Base-by-base conservation (phyloP, 257 asterid genomes). In the Mentha longifolia region DNA sequence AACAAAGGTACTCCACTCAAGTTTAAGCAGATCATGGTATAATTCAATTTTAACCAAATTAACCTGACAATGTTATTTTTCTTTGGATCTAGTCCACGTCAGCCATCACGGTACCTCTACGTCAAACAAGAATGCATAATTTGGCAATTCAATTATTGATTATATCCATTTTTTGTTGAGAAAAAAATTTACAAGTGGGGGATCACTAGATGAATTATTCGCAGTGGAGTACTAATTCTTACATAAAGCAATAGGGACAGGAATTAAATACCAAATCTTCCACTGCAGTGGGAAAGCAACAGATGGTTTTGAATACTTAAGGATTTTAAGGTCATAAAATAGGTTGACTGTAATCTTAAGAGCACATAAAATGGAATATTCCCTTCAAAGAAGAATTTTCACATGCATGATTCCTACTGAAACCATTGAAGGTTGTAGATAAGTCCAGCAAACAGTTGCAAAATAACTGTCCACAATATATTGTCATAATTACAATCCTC, bases 321-420 rank as follows among this genome's bases (percentile, higher is more conserved):
- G 71, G 67, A 60, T 9, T 9, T 20, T 30, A 59, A 65, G 71
- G 70, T 71, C 80, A 66, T 46, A 46, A 41, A 74, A 42, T 62
- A 77, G 60, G 72, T 55, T 61, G 78, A 74, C 80, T 67, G 68
- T 43, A 67, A 50, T 49, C 79, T 72, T 56, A 61, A 68, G 76
- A 76, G 84, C 79, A 77, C 82, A 79, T 68, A 72, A 52, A 65
- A 47, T 69, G 84, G 86, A 82, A 82, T 82, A 82, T 82, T 78
- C 83, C 77, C 52, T 60, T 64, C 22, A 30, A 49, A 61, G 51
- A 64, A 75, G 74, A 77, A 78, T 81, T 71, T 49, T 50, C 74
- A 62, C 64, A 60, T 64, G 67, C 78, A 68, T 62, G 72, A 76
- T 77, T 70, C 80, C 73, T 62, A 57, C 51, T 16, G 56, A 73